A percentile compares a stretch with the other conserved stretches of the same genome.
phyloP scores from a whole-genome alignment of 2,329 filamentous ascomycete species.

The Chrysosporium queenslandicum region DNA sequence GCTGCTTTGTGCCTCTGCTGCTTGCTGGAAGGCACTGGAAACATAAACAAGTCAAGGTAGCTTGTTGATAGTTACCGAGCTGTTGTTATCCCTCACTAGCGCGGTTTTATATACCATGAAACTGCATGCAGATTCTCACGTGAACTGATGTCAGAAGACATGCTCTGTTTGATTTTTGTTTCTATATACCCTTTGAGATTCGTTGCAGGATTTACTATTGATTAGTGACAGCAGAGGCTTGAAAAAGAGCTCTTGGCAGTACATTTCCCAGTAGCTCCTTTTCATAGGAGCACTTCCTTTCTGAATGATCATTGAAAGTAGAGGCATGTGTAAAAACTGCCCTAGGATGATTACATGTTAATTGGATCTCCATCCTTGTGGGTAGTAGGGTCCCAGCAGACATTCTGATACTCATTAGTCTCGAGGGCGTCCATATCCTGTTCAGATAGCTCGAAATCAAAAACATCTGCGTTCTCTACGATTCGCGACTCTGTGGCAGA shows the following conservation, averaged over 20 bases:
- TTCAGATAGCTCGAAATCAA: constrained; percentile 50
- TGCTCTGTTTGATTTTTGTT: neutral
- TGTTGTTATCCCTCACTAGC: constrained; percentile 4
- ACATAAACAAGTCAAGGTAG: neutral
- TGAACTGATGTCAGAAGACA: neutral
- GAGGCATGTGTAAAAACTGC: neutral
- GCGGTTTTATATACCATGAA: neutral
- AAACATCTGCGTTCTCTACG: constrained; percentile 50
- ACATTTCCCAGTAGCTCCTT: neutral
- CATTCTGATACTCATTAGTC: constrained; percentile 47
- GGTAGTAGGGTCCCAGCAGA: constrained; percentile 45
- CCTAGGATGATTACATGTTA: neutral
- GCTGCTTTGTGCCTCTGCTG: neutral
- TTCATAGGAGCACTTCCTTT: neutral
- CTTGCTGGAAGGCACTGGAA: neutral
- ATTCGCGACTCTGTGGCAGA: constrained; percentile 52
- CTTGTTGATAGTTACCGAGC: constrained; percentile 3
- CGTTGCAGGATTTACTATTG: neutral
- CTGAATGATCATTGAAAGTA: neutral
- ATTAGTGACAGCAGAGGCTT: neutral
- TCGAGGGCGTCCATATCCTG: constrained; percentile 50
- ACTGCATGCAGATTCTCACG: neutral
- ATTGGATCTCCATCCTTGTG: constrained; percentile 14
- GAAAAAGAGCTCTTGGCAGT: neutral
- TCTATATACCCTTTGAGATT: neutral